Evolutionary conservation across 2,329 filamentous ascomycete genomes (phyloP), one percentile per base, ranked within the genome.

Genomic region (Trichophyton benhamiae): DNA sequence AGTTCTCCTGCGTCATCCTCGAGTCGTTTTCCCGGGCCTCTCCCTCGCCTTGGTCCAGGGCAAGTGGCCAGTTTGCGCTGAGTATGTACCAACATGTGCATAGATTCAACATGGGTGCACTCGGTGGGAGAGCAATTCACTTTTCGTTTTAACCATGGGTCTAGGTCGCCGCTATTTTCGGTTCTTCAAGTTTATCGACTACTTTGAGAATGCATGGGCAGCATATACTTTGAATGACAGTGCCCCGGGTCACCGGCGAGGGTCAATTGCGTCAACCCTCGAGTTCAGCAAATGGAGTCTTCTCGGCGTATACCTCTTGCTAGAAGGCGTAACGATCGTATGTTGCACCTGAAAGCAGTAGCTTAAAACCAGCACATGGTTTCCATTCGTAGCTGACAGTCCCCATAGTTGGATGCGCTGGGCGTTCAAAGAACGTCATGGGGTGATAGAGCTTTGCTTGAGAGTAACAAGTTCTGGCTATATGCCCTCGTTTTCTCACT

Each of bases 381-480:
- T 9, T 38, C 33, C 9, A 38, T 38, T 11, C 13, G 59, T 9
- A 33, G 17, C 49, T 55, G 49, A 55, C 30, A n/a, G 33, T 38
- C 49, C 9, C 27, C 13, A 60, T 65, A 83, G 64, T 63, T 74
- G 27, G 74, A 80, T 55, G 71, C 82, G 11, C 84, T 86, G 74
- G 80, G 79, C 0, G 67, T 79, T 0, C 78, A 77, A 42, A 68
- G 67, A 1, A 73, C 73, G 1, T 55, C 69, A 0, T 79, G 76
- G 71, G 79, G 79, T 15, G 66, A 67, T n/a, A 66, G 64, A 27
- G 67, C 87, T 3, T 77, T 82, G 53, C 63, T 80, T 22, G 84
- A 89, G 72, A 82, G 82, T 0, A 83, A 87, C 72, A 80, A 83
- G 59, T 85, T 87, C 72, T 91, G 87, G 87, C 81, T 89, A 65